Conservation (phyloP, 768 basidiomycete species). For the Leucosporidium yakuticum region DNA sequence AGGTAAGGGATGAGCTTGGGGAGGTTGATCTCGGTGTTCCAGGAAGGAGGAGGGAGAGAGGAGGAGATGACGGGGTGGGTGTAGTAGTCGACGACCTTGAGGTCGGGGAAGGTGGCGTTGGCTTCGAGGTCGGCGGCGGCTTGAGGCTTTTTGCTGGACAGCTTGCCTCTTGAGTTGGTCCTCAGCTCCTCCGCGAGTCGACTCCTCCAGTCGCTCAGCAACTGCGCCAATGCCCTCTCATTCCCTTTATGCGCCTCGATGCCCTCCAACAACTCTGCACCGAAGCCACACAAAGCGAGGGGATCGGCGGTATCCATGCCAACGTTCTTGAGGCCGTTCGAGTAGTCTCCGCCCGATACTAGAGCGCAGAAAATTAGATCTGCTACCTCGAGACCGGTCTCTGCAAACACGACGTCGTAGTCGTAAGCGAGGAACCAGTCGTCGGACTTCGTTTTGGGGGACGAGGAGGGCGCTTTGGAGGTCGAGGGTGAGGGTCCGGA, state of each 20-base stretch:
- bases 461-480: neutral
- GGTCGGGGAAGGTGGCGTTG: conserved; percentile 3
- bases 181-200: conserved; percentile 17
- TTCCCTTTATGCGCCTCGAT: neutral
- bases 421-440: conserved; percentile 1
- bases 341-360: conserved; percentile 31
- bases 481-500: neutral
- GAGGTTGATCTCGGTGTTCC: neutral
- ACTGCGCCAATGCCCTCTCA: neutral
- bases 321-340: neutral
- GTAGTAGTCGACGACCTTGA: conserved; percentile 13
- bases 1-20: conserved; percentile 4
- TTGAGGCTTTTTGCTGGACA: neutral
- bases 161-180: conserved; percentile 7
- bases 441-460: neutral
- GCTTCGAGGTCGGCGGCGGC: conserved; percentile 14
- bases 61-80: conserved; percentile 12
- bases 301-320: neutral
- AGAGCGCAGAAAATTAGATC: conserved; percentile 30
- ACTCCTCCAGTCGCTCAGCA: conserved; percentile 10
- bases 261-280: conserved; percentile 4
- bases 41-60: neutral
- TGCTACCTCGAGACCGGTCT: conserved; percentile 11
- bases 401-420: conserved; percentile 1
- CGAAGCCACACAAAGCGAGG: conserved; percentile 20